Evolutionary conservation across 768 basidiomycete genomes (phyloP).

Genomic region (Suillus discolor): DNA sequence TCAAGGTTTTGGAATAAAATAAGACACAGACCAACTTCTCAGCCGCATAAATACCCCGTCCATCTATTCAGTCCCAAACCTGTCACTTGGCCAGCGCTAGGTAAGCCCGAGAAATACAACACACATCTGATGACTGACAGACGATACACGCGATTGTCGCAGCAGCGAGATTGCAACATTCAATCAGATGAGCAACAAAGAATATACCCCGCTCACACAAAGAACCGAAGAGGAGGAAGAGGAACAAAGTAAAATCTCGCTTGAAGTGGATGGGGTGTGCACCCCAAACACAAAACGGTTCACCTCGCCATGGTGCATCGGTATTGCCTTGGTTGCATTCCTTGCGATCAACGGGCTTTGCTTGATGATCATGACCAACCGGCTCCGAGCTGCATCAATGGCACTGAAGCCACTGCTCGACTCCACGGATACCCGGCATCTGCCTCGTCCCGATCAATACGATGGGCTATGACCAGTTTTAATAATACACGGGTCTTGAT

Average conservation of each 20-base stretch:
- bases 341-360: constrained; percentile 28
- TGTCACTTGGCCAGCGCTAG: neutral
- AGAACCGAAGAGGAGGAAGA: constrained; percentile 15
- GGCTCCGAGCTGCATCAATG: constrained; percentile 20
- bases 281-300: neutral
- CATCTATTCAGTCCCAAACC: neutral
- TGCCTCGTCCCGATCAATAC: constrained; percentile 33
- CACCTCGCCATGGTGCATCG: constrained; percentile 15
- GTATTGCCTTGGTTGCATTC: constrained; percentile 22
- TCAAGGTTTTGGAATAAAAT: neutral
- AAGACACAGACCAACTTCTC: neutral
- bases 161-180: neutral
- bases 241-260: constrained; percentile 6
- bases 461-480: constrained; percentile 27
- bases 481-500: neutral
- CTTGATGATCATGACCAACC: constrained; percentile 18
- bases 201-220: constrained; percentile 15
- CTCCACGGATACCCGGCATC: constrained; percentile 26
- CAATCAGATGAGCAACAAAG: constrained; percentile 21
- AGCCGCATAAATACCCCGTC: constrained; percentile 8
- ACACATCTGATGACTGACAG: neutral
- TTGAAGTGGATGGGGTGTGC: neutral
- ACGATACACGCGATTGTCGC: neutral
- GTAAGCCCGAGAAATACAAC: neutral
- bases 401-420: constrained; percentile 19